phyloP scores from a whole-genome alignment of 352 stramenopile species.

The Phytopythium kandeliae region DNA sequence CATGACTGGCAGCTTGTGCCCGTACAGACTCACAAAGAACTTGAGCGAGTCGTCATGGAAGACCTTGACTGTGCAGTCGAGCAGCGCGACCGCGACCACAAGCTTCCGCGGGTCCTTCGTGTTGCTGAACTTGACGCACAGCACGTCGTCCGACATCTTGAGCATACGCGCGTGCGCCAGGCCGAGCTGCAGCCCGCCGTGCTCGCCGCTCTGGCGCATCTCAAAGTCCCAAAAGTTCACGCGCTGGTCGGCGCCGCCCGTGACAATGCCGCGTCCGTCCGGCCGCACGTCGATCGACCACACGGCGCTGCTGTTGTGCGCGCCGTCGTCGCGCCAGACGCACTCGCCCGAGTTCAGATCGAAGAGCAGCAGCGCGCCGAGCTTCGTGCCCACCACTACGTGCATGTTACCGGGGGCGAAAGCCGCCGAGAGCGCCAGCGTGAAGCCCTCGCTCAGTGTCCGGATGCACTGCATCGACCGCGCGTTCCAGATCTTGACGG shows the following conservation, averaged over 20 bases:
- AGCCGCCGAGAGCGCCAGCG: conserved; percentile 87
- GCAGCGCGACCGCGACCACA: conserved; percentile 84
- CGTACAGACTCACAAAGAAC: conserved; percentile 99
- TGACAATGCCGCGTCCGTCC: conserved; percentile 90
- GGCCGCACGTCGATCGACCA: conserved; percentile 96
- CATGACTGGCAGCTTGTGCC: conserved; percentile 98
- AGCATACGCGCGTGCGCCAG: conserved; percentile 94
- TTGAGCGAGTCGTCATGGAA: conserved; percentile 99
- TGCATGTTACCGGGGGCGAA: conserved; percentile 97
- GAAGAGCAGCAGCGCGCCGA: conserved; percentile 91
- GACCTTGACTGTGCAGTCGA: conserved; percentile 99
- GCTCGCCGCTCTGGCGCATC: conserved; percentile 56
- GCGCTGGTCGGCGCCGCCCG: conserved; percentile 94
- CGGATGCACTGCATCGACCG: conserved; percentile 89
- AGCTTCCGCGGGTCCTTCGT: conserved; percentile 86
- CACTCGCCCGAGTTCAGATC: conserved; percentile 96
- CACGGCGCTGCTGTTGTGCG: conserved; percentile 92
- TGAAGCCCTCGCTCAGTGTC: conserved; percentile 77
- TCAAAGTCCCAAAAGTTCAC: conserved; percentile 99
- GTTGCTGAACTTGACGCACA: conserved; percentile 96
- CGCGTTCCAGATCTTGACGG: conserved; percentile 93
- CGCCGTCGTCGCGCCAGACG: conserved; percentile 81
- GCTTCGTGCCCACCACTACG: conserved; percentile 96
- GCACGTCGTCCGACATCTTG: conserved; percentile 98
- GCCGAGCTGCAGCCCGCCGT: conserved; percentile 77